Evolutionary conservation across 1,284 basidiomycete genomes (phyloP).

Genomic region (Moniliophthora roreri): DNA sequence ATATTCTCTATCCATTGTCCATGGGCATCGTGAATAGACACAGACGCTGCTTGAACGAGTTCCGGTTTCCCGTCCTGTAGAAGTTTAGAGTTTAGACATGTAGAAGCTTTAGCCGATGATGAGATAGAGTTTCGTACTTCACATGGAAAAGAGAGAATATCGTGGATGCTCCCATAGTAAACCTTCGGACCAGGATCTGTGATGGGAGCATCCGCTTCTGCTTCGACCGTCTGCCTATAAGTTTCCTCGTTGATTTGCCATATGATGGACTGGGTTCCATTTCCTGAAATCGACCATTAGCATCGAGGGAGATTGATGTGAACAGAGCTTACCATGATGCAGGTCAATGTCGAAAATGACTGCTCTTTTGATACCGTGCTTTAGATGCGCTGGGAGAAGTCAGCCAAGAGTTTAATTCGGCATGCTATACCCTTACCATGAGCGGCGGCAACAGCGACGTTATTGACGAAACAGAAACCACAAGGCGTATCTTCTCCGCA

Average conservation of each 20-base stretch:
- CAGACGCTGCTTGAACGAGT: constrained; percentile 83
- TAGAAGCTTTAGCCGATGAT: background rate
- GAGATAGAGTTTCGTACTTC: constrained; percentile 53
- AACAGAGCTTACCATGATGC: constrained; percentile 71
- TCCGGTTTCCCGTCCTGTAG: constrained; percentile 76
- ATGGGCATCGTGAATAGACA: constrained; percentile 78
- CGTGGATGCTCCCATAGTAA: constrained; percentile 90
- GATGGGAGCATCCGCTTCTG: constrained; percentile 35
- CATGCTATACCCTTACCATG: constrained; percentile 58
- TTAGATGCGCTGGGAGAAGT: constrained; percentile 68
- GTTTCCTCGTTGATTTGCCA: constrained; percentile 94
- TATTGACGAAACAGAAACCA: constrained; percentile 95
- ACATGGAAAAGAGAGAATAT: constrained; percentile 90
- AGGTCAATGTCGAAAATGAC: constrained; percentile 94
- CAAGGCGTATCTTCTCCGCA: constrained; percentile 87
- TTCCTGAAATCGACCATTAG: constrained; percentile 49
- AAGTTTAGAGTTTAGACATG: background rate
- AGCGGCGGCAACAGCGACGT: constrained; percentile 87
- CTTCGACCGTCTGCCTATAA: constrained; percentile 64
- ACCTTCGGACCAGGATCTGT: constrained; percentile 60
- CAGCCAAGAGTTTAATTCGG: background rate
- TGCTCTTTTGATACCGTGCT: constrained; percentile 77
- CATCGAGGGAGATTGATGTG: background rate
- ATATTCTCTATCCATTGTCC: constrained; percentile 93
- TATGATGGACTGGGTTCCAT: constrained; percentile 89